Evolutionary conservation across 148 eudicot species (phyloP).

Genomic region (Rheum nobile): DNA sequence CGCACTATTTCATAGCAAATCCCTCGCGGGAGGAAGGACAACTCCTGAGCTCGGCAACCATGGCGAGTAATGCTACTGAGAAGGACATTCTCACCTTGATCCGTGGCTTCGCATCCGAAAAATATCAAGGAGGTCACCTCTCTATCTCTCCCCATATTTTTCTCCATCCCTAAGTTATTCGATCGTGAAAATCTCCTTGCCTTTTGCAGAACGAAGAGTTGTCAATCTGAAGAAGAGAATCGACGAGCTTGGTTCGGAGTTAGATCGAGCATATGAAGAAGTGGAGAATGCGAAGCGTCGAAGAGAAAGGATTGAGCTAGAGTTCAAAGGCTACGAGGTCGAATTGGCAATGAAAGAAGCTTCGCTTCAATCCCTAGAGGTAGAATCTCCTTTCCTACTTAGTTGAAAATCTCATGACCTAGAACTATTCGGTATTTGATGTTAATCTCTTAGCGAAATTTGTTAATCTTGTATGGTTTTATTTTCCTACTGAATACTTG

Average conservation of each 20-base stretch:
- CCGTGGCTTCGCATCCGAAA: conserved; percentile 53
- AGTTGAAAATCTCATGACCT: not conserved
- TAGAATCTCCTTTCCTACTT: conserved; percentile 10
- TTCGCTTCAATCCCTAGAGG: conserved; percentile 59
- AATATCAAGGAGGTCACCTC: conserved; percentile 52
- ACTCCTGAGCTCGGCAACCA: conserved; percentile 8
- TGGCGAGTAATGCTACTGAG: conserved; percentile 46
- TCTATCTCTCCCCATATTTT: conserved; percentile 8
- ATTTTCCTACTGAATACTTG: conserved; percentile 5
- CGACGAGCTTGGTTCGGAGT: conserved; percentile 39
- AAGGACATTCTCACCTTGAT: conserved; percentile 51
- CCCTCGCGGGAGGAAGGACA: conserved; percentile 1
- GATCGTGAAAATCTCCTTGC: not conserved
- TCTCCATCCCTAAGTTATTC: not conserved
- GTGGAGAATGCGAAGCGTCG: conserved; percentile 40
- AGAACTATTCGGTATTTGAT: not conserved
- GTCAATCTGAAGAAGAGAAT: conserved; percentile 41
- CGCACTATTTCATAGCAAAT: not conserved
- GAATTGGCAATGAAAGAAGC: conserved; percentile 50
- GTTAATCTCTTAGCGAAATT: not conserved
- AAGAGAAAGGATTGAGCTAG: conserved; percentile 54
- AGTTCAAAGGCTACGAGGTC: conserved; percentile 60
- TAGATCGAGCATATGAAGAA: conserved; percentile 31
- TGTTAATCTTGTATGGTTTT: not conserved
- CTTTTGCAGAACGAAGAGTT: conserved; percentile 46